phyloP scores from a whole-genome alignment of 2,329 filamentous ascomycete genomes.

The Purpureocillium lavendulum region DNA sequence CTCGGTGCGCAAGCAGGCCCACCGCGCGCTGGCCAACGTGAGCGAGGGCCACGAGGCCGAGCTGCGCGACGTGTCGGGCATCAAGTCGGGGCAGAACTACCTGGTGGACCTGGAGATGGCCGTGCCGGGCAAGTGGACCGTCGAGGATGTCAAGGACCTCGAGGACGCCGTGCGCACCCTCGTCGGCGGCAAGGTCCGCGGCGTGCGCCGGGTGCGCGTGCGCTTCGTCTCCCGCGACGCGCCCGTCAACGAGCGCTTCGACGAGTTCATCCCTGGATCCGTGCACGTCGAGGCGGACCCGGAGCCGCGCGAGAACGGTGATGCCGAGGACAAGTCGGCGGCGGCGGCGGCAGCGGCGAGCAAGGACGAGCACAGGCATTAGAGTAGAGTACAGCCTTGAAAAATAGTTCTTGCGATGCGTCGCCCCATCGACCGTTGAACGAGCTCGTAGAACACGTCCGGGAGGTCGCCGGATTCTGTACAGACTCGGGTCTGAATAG shows the following conservation, averaged over 20 bases:
- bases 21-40: constrained; percentile 48
- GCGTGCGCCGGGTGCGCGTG: constrained; percentile 74
- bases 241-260: constrained; percentile 49
- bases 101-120: constrained; percentile 82
- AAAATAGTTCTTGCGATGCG: too few species aligned
- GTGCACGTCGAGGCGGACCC: constrained; percentile 51
- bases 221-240: constrained; percentile 70
- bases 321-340: constrained; percentile 18
- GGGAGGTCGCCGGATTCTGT: too few species aligned
- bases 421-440: too few species aligned
- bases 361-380: constrained; percentile 19
- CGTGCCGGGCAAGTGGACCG: constrained; percentile 67
- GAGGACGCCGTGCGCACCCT: constrained; percentile 66
- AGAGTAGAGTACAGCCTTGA: constrained; percentile 6
- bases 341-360: too few species aligned
- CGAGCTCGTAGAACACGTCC: too few species aligned
- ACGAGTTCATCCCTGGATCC: constrained; percentile 69
- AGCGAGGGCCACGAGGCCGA: constrained; percentile 51
- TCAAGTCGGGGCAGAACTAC: constrained; percentile 96
- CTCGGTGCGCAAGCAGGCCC: constrained; percentile 59
- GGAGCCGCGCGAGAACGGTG: constrained; percentile 29
- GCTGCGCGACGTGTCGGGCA: constrained; percentile 71
- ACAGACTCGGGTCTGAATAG: too few species aligned
- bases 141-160: constrained; percentile 60
- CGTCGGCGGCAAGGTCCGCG: constrained; percentile 70